Evolutionary conservation across 768 basidiomycete genomes (phyloP).

Genomic region (Dioszegia aurantiaca): DNA sequence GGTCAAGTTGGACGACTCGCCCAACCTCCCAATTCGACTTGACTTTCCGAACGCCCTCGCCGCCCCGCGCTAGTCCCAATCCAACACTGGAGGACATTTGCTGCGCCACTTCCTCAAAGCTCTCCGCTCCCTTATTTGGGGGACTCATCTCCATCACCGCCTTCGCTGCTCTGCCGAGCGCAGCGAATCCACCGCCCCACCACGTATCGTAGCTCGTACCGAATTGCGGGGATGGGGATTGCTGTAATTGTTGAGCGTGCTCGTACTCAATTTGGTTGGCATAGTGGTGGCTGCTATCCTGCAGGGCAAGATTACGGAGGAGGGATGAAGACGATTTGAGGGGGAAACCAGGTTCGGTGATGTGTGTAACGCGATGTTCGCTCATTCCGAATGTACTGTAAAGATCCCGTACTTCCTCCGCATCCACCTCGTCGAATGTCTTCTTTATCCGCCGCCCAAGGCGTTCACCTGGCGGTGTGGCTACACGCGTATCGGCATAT

Average conservation of each 20-base stretch:
- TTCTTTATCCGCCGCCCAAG: conserved; percentile 23
- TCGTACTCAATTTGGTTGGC: conserved; percentile 6
- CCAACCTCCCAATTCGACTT: conserved; percentile 34
- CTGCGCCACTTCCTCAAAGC: conserved; percentile 11
- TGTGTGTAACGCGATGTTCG: conserved; percentile 26
- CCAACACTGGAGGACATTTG: conserved; percentile 23
- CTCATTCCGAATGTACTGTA: conserved; percentile 30
- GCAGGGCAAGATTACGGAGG: conserved; percentile 28
- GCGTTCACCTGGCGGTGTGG: conserved; percentile 73
- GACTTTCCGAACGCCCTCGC: conserved; percentile 39
- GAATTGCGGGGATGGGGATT: neutral
- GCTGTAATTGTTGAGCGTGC: neutral
- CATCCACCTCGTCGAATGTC: conserved; percentile 36
- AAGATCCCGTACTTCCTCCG: conserved; percentile 27
- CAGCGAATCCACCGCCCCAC: conserved; percentile 28
- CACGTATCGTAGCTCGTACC: conserved; percentile 18
- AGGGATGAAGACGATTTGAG: conserved; percentile 36
- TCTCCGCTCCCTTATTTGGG: conserved; percentile 16
- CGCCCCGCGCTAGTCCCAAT: conserved; percentile 33
- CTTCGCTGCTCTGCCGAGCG: conserved; percentile 22
- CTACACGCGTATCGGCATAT: conserved; percentile 86
- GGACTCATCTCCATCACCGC: conserved; percentile 23
- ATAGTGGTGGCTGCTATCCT: conserved; percentile 24
- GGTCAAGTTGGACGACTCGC: conserved; percentile 17
- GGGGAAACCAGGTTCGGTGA: conserved; percentile 38